Evolutionary conservation across 768 basidiomycete genomes (phyloP), one percentile per base, ranked within the genome.

Genomic region (Boletus huronensis): DNA sequence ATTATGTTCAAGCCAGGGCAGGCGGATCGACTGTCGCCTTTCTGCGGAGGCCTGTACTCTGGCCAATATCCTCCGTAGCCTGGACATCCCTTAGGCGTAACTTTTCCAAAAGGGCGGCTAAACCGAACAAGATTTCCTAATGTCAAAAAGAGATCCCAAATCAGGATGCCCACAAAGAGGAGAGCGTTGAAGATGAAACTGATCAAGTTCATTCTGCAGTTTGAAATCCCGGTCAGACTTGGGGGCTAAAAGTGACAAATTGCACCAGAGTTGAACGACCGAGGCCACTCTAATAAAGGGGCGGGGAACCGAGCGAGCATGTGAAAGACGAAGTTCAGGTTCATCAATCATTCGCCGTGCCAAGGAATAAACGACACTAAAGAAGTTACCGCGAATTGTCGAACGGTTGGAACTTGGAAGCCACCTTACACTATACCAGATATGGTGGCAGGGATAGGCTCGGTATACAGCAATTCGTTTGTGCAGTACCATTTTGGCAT

Each of bases 1-100:
- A 92, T 74, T 0, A 86, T 82, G 60, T 91, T 90, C 57, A 90
- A 68, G 14, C 79, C 85, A 6, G 88, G 88, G 58, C 88, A 90
- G 4, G 82, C 80, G 59, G 79, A 79, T 13, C 89, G 75, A 63
- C 87, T 87, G 58, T 90, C 88, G 3, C 78, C 80, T 9, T 82
- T 76, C 57, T 70, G 71, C 14, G 87, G 80, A 0, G 83, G 68
- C 7, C 77, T 70, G 59, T 76, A 90, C 63, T 83, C 80, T 8
- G 88, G 87, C 88, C 88, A 90, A 50, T 77, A 64, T 1, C 87
- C 85, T 28, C 74, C 79, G 25, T 70, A 76, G 1, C 84, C 85
- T 6, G 80, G 78, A 46, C 75, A 70, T 1, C 82, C 82, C 44
- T 71, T 64, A 6, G 80, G 81, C 0, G 78, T 78, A 34, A 87